Evolutionary conservation across 305 asterid genomes (phyloP).

Genomic region (Fraxinus albicans): DNA sequence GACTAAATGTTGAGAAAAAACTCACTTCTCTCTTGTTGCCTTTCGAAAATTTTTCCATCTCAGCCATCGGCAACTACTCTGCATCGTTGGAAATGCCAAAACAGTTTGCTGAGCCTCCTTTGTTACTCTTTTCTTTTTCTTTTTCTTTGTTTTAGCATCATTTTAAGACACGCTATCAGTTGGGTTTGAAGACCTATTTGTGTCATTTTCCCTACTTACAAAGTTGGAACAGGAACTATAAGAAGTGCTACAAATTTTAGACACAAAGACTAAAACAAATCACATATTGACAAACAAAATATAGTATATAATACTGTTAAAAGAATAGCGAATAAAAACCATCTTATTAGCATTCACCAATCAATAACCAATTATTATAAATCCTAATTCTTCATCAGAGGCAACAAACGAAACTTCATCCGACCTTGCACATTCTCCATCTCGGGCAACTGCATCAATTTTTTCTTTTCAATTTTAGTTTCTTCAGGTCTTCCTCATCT

Average conservation of each 20-base stretch:
- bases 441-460: conserved; percentile 41
- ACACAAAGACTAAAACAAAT: neutral
- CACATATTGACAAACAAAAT: neutral
- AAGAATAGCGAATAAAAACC: neutral
- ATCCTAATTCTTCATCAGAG: neutral
- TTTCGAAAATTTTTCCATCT: conserved; percentile 17
- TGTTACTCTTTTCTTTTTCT: conserved; percentile 51
- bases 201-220: conserved; percentile 36
- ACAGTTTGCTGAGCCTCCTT: conserved; percentile 36
- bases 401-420: neutral
- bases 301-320: neutral
- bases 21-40: conserved; percentile 52
- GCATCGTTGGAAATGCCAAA: conserved; percentile 25
- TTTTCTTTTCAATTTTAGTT: conserved; percentile 57
- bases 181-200: conserved; percentile 25
- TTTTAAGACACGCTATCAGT: conserved; percentile 29
- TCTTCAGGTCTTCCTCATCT: conserved; percentile 33
- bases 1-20: conserved; percentile 13
- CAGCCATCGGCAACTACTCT: conserved; percentile 36
- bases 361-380: neutral
- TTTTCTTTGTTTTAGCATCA: conserved; percentile 50
- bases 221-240: neutral
- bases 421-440: conserved; percentile 49
- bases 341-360: neutral
- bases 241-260: neutral